Percentiles rank a stretch among this genome's conserved stretches.
These are phyloP conservation scores for Penicillium sp. DNA, from an alignment of 2,329 filamentous ascomycete genomes.

Conservation along the genomic window DNA sequence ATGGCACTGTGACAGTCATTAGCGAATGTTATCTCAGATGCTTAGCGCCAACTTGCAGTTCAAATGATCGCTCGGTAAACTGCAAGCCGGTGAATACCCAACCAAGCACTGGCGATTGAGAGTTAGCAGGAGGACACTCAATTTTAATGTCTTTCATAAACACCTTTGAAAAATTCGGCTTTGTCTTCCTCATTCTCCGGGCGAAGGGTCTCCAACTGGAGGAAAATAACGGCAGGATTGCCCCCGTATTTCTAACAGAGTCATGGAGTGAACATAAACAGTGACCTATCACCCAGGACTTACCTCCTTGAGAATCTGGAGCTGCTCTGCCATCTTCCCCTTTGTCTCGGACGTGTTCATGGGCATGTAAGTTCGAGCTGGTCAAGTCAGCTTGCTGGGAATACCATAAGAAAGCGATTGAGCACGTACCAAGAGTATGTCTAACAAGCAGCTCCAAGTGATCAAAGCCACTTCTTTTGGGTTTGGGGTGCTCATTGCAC, in stretches of 20 bases:
- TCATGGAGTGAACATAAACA: not conserved
- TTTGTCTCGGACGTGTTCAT: constrained; percentile 46
- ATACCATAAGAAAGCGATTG: not conserved
- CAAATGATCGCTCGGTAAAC: not conserved
- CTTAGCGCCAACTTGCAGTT: not conserved
- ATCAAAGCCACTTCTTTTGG: constrained; percentile 46
- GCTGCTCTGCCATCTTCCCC: constrained; percentile 56
- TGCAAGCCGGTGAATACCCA: constrained; percentile 12
- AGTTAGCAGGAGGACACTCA: constrained; percentile 47
- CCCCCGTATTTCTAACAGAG: constrained; percentile 47
- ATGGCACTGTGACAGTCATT: not conserved
- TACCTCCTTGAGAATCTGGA: constrained; percentile 58
- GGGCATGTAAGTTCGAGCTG: constrained; percentile 29
- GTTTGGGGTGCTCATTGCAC: not conserved
- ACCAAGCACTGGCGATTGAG: constrained; percentile 56
- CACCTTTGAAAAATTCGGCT: constrained; percentile 34
- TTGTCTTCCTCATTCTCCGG: not conserved
- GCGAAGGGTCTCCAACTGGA: not conserved
- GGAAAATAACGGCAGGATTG: constrained; percentile 64
- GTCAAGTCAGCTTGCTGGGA: not conserved
- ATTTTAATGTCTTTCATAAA: not conserved
- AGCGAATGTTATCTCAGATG: not conserved
- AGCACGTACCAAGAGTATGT: constrained; percentile 57
- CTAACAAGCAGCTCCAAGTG: constrained; percentile 63
- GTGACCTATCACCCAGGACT: not conserved